Conservation (phyloP, 345 rosid species). For the Hirschfeldia incana region DNA sequence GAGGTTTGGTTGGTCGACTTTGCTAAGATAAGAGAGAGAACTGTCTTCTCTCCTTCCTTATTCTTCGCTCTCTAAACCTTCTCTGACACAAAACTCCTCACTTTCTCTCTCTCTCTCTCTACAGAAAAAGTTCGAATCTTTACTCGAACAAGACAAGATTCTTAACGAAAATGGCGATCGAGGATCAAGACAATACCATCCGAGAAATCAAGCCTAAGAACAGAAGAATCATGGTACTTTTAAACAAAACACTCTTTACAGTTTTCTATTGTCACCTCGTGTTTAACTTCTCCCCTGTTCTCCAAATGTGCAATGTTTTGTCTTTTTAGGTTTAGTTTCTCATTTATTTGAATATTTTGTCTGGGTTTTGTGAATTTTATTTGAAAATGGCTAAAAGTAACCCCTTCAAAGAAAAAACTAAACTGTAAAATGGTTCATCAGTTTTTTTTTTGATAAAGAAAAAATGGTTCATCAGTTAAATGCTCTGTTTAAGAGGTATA, state of each 20-base stretch:
- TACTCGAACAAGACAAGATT: slow-evolving; percentile 17
- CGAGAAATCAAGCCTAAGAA: slow-evolving; percentile 64
- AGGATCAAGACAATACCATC: neutral
- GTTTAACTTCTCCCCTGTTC: neutral
- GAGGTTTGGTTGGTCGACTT: slow-evolving; percentile 45
- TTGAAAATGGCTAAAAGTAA: neutral
- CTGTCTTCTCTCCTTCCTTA: slow-evolving; percentile 22
- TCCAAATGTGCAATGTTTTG: neutral
- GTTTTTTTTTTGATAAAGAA: too few relatives aligned
- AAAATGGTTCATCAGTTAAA: neutral
- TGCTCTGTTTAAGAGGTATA: neutral
- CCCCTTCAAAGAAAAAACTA: neutral
- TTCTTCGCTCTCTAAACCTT: slow-evolving; percentile 5
- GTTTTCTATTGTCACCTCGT: neutral
- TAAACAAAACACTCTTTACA: neutral
- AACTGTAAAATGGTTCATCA: neutral
- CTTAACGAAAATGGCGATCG: neutral
- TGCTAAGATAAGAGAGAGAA: slow-evolving; percentile 68
- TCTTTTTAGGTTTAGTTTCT: neutral
- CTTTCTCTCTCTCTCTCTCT: slow-evolving; percentile 24
- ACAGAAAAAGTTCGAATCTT: slow-evolving; percentile 24
- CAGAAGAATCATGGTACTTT: slow-evolving; percentile 76
- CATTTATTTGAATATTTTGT: neutral
- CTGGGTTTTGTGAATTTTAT: neutral
- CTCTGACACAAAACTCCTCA: slow-evolving; percentile 25